These are phyloP conservation scores for Botrytis deweyae DNA, from an alignment of 2,329 filamentous ascomycete species.

Conservation along the genomic window DNA sequence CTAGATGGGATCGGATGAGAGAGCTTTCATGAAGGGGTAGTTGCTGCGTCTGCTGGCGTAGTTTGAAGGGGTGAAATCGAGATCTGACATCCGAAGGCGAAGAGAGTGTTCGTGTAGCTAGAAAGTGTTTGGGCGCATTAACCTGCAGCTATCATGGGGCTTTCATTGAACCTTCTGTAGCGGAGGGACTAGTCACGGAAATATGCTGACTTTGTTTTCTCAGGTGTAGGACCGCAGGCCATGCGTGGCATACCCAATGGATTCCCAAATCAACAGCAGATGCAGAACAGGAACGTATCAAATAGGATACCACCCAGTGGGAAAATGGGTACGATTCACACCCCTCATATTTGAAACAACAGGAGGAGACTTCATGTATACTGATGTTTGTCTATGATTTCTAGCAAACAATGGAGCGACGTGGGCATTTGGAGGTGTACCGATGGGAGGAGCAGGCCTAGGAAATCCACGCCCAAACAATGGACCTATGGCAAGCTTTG, in stretches of 20 bases:
- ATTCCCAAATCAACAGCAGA: slow-evolving; percentile 59
- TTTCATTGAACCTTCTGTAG: not conserved
- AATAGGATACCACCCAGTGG: slow-evolving; percentile 63
- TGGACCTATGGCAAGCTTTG: slow-evolving; percentile 62
- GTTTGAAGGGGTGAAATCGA: not conserved
- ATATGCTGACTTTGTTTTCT: slow-evolving; percentile 28
- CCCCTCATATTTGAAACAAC: slow-evolving; percentile 9
- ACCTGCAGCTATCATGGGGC: not conserved
- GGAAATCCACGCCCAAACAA: slow-evolving; percentile 54
- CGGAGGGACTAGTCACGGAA: not conserved
- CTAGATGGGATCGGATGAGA: not conserved
- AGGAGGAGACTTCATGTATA: slow-evolving; percentile 17
- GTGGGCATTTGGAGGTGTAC: slow-evolving; percentile 63
- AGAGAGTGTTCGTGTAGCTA: not conserved
- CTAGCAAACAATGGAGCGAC: slow-evolving; percentile 44
- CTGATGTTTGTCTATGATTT: slow-evolving; percentile 30
- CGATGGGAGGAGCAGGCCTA: slow-evolving; percentile 57
- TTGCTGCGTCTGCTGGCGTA: not conserved
- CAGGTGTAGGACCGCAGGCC: slow-evolving; percentile 56
- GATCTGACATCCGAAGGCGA: not conserved
- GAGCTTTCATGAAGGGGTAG: not conserved
- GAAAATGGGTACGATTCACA: slow-evolving; percentile 56
- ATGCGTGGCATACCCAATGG: slow-evolving; percentile 61
- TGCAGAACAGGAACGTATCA: slow-evolving; percentile 56
- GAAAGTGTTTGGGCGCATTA: slow-evolving; percentile 5